These are phyloP conservation scores for Pythium utonaiense DNA, from an alignment of 352 stramenopile species.

Conservation along the genomic window DNA sequence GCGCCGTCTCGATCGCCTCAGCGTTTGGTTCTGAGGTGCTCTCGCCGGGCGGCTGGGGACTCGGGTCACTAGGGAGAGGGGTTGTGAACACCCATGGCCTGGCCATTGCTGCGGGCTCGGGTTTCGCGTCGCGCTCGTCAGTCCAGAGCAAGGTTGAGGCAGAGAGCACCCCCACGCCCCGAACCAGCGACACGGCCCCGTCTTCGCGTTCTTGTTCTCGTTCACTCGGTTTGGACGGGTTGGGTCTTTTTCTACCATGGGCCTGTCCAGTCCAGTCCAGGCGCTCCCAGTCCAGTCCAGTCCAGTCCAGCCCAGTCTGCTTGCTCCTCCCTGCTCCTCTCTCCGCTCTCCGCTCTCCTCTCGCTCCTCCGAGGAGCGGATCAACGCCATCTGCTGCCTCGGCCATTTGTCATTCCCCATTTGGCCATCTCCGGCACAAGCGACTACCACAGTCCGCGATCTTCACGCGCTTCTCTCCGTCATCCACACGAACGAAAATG, in stretches of 20 bases:
- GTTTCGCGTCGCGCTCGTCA: constrained; percentile 9
- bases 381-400: constrained; percentile 42
- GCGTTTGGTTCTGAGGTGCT: neutral
- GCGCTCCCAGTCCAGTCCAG: neutral
- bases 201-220: neutral
- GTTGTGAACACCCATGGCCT: neutral
- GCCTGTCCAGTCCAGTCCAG: constrained; percentile 6
- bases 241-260: constrained; percentile 3
- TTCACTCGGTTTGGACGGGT: neutral
- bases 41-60: neutral
- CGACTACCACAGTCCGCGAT: constrained; percentile 9
- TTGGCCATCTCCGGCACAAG: constrained; percentile 39
- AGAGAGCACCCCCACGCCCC: constrained; percentile 4
- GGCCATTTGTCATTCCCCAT: constrained; percentile 75
- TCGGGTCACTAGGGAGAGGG: neutral
- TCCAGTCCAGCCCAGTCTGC: neutral
- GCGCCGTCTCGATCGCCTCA: neutral
- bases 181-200: neutral
- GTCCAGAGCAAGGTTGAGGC: constrained; percentile 14
- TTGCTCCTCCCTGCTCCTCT: neutral
- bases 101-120: constrained; percentile 11
- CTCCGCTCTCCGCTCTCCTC: neutral
- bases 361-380: constrained; percentile 3
- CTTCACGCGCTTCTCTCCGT: constrained; percentile 3
- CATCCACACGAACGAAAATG: constrained; percentile 17